Base-by-base conservation (phyloP, 441 rosid genomes). In the Eruca vesicaria region DNA sequence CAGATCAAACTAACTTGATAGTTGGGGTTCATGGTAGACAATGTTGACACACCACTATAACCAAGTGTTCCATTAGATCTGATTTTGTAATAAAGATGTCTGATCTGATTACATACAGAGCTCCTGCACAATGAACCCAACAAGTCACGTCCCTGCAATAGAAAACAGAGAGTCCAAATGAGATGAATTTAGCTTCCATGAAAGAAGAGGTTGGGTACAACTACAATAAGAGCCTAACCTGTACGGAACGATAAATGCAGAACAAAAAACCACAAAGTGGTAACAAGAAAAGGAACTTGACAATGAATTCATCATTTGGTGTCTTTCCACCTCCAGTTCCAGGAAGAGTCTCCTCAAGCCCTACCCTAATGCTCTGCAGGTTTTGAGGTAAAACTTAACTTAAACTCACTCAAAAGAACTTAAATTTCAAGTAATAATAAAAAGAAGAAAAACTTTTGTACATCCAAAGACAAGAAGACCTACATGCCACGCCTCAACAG, bases 401-500 rank as follows among this genome's bases (percentile, higher is more conserved):
- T 41, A 66, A 74, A 48, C 31, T 57, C 41, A 28, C 36, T 58
- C 41, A 64, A 68, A 52, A 8, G 6, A 50, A 29, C 21, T 36
- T 43, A 29, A 16, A 14, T 7, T 58, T 21, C 18, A 3, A 35
- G 45, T 9, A 6, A 33, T 6, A n/a, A 7, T 20, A 12, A 36
- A 9, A 38, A 14, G 41, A 66, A 7, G 9, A 6, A n/a, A n/a
- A n/a, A n/a, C n/a, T n/a, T n/a, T n/a, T n/a, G 28, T 15, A 69
- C 31, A 77, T 67, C 31, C 57, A 55, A 52, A 8, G 71, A 31
- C 41, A 50, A 63, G 58, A 52, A 75, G 60, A 71, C 50, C 20
- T 88, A 96, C 98, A 89, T 96, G 99, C 99, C 99, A 96, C 38
- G 90, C 93, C 79, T 91, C 97, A 72, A 96, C 98, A 52, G 97